These are phyloP conservation scores for Blastobotrys illinoisensis DNA, from an alignment of 1,139 yeast genomes.

Conservation along the genomic window DNA sequence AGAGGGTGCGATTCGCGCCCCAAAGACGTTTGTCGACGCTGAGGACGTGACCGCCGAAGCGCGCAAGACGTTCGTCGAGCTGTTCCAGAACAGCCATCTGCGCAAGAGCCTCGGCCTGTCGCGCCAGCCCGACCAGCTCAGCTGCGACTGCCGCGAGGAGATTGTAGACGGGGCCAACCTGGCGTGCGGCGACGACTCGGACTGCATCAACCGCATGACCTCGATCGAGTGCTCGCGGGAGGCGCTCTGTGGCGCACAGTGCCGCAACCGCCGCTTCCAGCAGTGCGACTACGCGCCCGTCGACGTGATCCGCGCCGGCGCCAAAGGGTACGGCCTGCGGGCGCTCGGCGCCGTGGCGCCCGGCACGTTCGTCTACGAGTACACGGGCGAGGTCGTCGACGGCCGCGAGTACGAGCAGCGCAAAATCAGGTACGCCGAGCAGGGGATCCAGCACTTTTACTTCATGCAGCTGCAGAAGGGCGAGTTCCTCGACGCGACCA, in stretches of 20 bases:
- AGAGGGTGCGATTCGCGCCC: neutral
- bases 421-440: constrained; percentile 65
- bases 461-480: constrained; percentile 96
- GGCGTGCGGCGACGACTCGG: constrained; percentile 83
- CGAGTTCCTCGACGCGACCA: constrained; percentile 91
- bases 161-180: constrained; percentile 45
- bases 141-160: constrained; percentile 74
- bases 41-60: constrained; percentile 59
- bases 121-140: constrained; percentile 71
- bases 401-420: constrained; percentile 66
- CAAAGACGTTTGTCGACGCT: neutral
- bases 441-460: constrained; percentile 79
- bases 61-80: constrained; percentile 45
- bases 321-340: constrained; percentile 85
- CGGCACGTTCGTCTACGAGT: constrained; percentile 76
- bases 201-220: constrained; percentile 87
- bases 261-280: constrained; percentile 88
- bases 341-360: constrained; percentile 56
- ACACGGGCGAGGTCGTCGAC: constrained; percentile 89
- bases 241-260: constrained; percentile 61
- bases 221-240: constrained; percentile 84
- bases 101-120: constrained; percentile 57
- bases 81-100: constrained; percentile 58
- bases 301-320: constrained; percentile 71
- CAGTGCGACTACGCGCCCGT: constrained; percentile 61